Conservation (phyloP, 176 grass and related monocot species). For the Hyparrhenia diplandra region DNA sequence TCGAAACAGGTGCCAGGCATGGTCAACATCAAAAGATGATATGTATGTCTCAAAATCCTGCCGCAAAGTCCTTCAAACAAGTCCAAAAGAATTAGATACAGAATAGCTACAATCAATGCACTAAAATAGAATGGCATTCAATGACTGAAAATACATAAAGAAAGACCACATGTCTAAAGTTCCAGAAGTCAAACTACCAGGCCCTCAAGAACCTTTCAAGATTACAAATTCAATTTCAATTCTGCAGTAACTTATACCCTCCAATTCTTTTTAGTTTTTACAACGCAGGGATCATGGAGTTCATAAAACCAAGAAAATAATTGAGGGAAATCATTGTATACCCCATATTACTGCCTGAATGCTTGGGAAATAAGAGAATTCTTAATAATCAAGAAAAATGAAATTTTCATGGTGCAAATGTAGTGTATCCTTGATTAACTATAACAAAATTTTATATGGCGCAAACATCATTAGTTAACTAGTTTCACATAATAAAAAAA, state of each 20-base stretch:
- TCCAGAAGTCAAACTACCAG: background rate
- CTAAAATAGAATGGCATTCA: background rate
- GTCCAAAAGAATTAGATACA: background rate
- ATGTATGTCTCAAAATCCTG: conserved; percentile 78
- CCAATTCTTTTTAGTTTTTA: background rate
- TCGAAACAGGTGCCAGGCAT: conserved; percentile 86
- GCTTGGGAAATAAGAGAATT: background rate
- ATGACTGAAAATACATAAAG: background rate
- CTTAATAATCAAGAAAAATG: background rate
- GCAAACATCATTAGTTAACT: background rate
- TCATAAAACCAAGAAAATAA: background rate
- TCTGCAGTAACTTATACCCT: background rate
- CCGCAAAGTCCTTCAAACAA: conserved; percentile 66
- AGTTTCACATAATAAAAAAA: background rate
- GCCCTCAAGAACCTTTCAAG: background rate
- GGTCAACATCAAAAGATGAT: conserved; percentile 73
- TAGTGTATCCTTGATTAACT: conserved; percentile 2
- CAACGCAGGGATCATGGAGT: background rate
- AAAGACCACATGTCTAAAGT: background rate
- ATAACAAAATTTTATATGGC: background rate
- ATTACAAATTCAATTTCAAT: background rate
- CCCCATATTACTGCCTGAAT: background rate
- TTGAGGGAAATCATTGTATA: background rate
- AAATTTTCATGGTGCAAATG: background rate
- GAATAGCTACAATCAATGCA: background rate